Evolutionary conservation across 148 eudicot genomes (phyloP), one percentile per base, ranked within the genome.

Genomic region (Beta vulgaris): DNA sequence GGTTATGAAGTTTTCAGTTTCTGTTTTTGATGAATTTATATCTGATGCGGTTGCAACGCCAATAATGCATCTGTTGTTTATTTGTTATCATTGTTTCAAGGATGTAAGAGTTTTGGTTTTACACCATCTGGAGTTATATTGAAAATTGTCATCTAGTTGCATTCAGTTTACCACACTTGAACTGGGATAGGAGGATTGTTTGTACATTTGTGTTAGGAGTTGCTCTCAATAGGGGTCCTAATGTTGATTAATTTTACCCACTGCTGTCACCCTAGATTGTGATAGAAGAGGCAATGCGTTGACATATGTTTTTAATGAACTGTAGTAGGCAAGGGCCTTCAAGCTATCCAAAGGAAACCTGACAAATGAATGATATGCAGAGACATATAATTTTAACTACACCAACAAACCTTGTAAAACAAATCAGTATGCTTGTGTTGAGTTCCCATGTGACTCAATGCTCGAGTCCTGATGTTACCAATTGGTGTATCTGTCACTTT

Each of bases 391-490:
- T n/a, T n/a, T n/a, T n/a, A n/a, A n/a, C n/a, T 15, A 14, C 54
- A 19, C 43, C 67, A 40, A 26, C 62, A 23, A 32, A 31, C 43
- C 28, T 42, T 15, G 7, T 13, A 35, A 25, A 46, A 59, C 3
- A 48, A 32, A 31, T 55, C 66, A 31, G 43, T 76, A 32, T 55
- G 7, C 35, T 23, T 16, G 36, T 76, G n/a, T 57, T 60, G 57
- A 60, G 67, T 67, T 34, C 61, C 23, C 35, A 21, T 57, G 43
- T 55, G 19, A 39, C 62, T 57, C 12, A 21, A n/a, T n/a, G n/a
- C n/a, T n/a, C 28, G 11, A 7, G 44, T n/a, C 39, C 39, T 76
- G 25, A n/a, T 76, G 16, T 18, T 28, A 46, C 15, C 6, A 32
- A 28, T 31, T 8, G 16, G 63, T 75, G 53, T 64, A 42, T 57